Evolutionary conservation across 176 grass and related monocot genomes (phyloP), one percentile per base, ranked within the genome.

Genomic region (Stipa capillata): DNA sequence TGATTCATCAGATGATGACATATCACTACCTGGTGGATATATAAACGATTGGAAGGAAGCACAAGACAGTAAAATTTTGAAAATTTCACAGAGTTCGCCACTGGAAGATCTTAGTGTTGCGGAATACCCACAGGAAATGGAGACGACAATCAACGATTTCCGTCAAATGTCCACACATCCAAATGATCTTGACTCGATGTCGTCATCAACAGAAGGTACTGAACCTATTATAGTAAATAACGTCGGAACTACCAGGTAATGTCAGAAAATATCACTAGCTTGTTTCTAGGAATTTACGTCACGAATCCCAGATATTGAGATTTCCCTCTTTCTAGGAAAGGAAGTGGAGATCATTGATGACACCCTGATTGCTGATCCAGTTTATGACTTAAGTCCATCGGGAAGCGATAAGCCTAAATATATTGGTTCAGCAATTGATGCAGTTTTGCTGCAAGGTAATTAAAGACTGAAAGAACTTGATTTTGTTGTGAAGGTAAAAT

Each of bases 341-440:
- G 79, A 86, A 83, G n/a, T 60, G 33, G 82, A 71, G 13, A 32
- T 64, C 4, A 57, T 61, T 66, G 59, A 85, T 76, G 79, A 83
- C 16, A 52, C 44, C 64, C 79, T 65, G 7, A 44, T 86, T 23
- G 44, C 21, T 56, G 79, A 92, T 70, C 83, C 86, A 64, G 17
- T 92, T 65, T 80, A 88, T 24, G 79, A 88, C 89, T 80, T 69
- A 63, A 92, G 86, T 77, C 82, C 83, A 70, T 64, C 69, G 0
- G 63, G 66, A 84, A 84, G 69, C 16, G 76, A 91, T 29, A 85
- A 43, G 54, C 69, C 91, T 16, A 40, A 63, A 33, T 82, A 74
- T 49, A 76, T 83, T 70, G 43, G 63, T 79, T 83, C 63, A n/a
- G n/a, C n/a, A 69, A 58, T 74, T 79, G 81, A 78, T 48, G 71